Conservation (phyloP, 139 green algal species). For the Nannochloris sp. region DNA sequence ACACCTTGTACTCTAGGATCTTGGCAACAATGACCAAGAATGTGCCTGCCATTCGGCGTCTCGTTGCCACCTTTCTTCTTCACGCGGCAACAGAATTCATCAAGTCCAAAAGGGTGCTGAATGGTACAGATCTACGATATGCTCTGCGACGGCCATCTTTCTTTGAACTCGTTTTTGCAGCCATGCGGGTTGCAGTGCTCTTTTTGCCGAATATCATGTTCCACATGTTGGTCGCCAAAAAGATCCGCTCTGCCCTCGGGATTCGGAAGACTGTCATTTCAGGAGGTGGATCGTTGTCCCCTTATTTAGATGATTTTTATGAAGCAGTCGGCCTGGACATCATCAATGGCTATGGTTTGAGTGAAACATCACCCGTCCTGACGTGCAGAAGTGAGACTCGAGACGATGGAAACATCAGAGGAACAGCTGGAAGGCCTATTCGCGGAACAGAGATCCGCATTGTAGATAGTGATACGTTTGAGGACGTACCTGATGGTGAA, state of each 20-base stretch:
- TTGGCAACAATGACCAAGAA: slow-evolving; percentile 41
- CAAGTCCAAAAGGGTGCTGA: slow-evolving; percentile 35
- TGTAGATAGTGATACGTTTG: slow-evolving; percentile 64
- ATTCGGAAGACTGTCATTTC: slow-evolving; percentile 56
- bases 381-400: slow-evolving; percentile 40
- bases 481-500: slow-evolving; percentile 48
- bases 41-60: slow-evolving; percentile 25
- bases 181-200: slow-evolving; percentile 35
- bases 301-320: slow-evolving; percentile 86
- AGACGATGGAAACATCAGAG: slow-evolving; percentile 55
- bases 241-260: slow-evolving; percentile 48
- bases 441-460: slow-evolving; percentile 69
- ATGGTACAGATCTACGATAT: slow-evolving; percentile 44
- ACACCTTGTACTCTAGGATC: slow-evolving; percentile 74
- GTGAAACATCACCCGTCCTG: slow-evolving; percentile 85
- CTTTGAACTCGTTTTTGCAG: background rate
- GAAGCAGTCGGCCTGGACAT: slow-evolving; percentile 68
- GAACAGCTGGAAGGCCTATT: slow-evolving; percentile 65
- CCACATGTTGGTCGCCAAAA: slow-evolving; percentile 43
- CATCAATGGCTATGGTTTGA: slow-evolving; percentile 90
- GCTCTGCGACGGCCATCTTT: slow-evolving; percentile 22
- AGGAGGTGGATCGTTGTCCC: slow-evolving; percentile 72
- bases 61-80: slow-evolving; percentile 47
- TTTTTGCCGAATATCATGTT: slow-evolving; percentile 48
- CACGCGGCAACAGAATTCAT: slow-evolving; percentile 40